Evolutionary conservation across 179 eudicot genomes (phyloP), one percentile per base, ranked within the genome.

Genomic region (Beta lomatogona): DNA sequence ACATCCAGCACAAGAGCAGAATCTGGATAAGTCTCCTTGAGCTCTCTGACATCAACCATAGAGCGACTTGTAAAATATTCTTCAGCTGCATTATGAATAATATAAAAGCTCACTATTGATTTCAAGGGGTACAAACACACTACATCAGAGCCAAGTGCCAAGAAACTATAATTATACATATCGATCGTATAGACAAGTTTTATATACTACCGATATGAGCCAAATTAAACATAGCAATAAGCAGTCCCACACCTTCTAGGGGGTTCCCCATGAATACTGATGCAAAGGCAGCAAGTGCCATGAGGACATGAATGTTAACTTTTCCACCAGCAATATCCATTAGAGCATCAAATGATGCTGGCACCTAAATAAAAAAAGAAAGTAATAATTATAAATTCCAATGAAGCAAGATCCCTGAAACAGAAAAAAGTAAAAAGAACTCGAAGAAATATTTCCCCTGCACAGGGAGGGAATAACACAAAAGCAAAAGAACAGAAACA

Each of bases 31-130:
- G 92, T 96, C 75, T 96, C 99, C 85, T 96, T 96, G 83, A 96
- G 85, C 87, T 96, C 99, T 86, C 85, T 89, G 75, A 96, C 99
- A 88, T 96, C 99, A 84, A 92, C 86, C 93, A 86, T 90, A 80
- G 99, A 96, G 77, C 96, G 95, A 83, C 98, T 93, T 15, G 97
- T 96, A 84, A 96, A 96, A 82, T 96, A 94, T 83, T 94, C 98
- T 85, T 94, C 99, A 80, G 99, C 98, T 93, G 97, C 86, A 91
- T 79, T 79, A 65, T 76, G 41, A 76, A 25, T 54, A 78, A 72
- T 46, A 60, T 67, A 84, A 83, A 58, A 81, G 45, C n/a, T 78
- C 82, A 67, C 3, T 41, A 48, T 60, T 5, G n/a, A 41, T 85
- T 59, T n/a, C 57, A n/a, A 73, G 12, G 21, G 22, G 6, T 52